These are phyloP conservation scores for Juncus effusus DNA, from an alignment of 176 grass and related monocot genomes.

Conservation along the genomic window DNA sequence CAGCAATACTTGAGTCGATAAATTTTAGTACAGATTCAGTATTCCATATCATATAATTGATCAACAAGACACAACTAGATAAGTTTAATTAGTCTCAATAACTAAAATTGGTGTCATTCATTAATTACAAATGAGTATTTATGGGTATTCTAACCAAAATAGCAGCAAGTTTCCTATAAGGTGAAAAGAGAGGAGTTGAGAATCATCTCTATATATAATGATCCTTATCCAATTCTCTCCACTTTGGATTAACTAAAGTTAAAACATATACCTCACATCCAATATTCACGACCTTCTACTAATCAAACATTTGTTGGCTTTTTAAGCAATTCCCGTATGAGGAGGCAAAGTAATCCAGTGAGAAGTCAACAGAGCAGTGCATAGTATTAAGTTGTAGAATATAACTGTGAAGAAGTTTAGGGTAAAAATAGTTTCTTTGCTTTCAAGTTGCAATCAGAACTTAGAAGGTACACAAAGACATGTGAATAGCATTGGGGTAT, in stretches of 20 bases:
- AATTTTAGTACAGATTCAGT: no score
- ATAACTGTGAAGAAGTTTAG: not conserved
- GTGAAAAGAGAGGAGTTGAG: constrained; percentile 18
- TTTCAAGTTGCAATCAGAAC: constrained; percentile 8
- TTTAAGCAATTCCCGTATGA: not conserved
- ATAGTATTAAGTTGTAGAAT: constrained; percentile 6
- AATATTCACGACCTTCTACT: not conserved
- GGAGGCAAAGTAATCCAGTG: not conserved
- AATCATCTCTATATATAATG: constrained; percentile 7
- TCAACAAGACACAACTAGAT: no score
- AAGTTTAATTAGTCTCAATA: no score
- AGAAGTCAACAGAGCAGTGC: not conserved
- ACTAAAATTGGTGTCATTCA: no score
- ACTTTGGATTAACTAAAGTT: constrained; percentile 20
- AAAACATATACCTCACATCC: not conserved
- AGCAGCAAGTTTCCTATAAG: not conserved
- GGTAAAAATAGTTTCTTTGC: constrained; percentile 16
- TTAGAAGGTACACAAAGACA: constrained; percentile 6
- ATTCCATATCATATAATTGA: no score
- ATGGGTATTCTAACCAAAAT: no score
- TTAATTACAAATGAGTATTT: no score
- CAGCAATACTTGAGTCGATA: no score
- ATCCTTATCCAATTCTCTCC: constrained; percentile 15
- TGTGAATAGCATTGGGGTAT: constrained; percentile 17
- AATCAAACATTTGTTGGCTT: not conserved